phyloP scores from a whole-genome alignment of 1,284 basidiomycete genomes.

The Coriolopsis trogii region DNA sequence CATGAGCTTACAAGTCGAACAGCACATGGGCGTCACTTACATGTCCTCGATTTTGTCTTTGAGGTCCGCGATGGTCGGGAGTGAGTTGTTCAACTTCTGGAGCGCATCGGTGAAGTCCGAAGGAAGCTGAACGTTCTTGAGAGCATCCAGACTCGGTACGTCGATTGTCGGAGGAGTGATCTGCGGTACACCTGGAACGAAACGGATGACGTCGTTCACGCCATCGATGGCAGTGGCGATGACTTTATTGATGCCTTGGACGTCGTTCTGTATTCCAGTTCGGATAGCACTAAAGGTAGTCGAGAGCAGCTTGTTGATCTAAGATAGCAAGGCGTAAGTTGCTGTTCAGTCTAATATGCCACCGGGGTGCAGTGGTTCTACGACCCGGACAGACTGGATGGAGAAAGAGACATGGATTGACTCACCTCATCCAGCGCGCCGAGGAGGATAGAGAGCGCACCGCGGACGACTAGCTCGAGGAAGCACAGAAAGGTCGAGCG shows the following conservation, averaged over 20 bases:
- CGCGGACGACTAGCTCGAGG: slow-evolving; percentile 86
- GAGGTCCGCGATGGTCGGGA: slow-evolving; percentile 82
- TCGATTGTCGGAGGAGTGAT: slow-evolving; percentile 71
- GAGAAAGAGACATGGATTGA: too few relatives aligned
- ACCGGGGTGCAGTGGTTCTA: too few relatives aligned
- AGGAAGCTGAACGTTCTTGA: slow-evolving; percentile 84
- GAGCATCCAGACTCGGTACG: slow-evolving; percentile 69
- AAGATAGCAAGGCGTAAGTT: neutral
- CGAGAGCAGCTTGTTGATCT: slow-evolving; percentile 75
- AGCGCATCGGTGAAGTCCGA: slow-evolving; percentile 78
- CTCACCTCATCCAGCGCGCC: slow-evolving; percentile 79
- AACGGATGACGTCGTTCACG: slow-evolving; percentile 74
- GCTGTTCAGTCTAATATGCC: too few relatives aligned
- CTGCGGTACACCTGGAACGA: slow-evolving; percentile 45
- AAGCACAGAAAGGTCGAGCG: slow-evolving; percentile 92
- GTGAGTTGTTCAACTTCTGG: slow-evolving; percentile 72
- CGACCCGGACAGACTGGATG: too few relatives aligned
- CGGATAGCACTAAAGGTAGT: slow-evolving; percentile 62
- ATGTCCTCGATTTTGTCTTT: slow-evolving; percentile 73
- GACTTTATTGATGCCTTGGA: slow-evolving; percentile 67
- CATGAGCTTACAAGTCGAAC: slow-evolving; percentile 16
- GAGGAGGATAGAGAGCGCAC: slow-evolving; percentile 81
- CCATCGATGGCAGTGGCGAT: slow-evolving; percentile 67
- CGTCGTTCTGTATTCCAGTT: slow-evolving; percentile 72
- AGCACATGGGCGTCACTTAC: slow-evolving; percentile 46